Evolutionary conservation across 2,329 filamentous ascomycete genomes (phyloP).

Genomic region (Calycina marina): DNA sequence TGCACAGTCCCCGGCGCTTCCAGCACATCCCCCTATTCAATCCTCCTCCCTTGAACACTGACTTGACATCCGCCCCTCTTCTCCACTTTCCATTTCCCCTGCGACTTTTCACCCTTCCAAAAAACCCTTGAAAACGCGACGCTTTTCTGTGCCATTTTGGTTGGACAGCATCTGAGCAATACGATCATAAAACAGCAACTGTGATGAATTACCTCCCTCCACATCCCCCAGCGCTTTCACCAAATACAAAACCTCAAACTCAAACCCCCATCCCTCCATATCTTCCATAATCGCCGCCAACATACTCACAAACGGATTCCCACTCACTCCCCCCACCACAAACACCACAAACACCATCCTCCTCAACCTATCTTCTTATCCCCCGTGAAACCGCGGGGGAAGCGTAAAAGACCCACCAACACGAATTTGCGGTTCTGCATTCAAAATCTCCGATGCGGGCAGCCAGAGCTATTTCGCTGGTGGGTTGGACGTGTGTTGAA

Average conservation of each 20-base stretch:
- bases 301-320: constrained; percentile 23
- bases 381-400: constrained; percentile 39
- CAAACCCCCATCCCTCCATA: constrained; percentile 2
- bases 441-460: constrained; percentile 37
- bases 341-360: constrained; percentile 47
- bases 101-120: too few species aligned
- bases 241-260: constrained; percentile 16
- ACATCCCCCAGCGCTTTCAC: constrained; percentile 22
- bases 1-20: constrained; percentile 25
- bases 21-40: constrained; percentile 27
- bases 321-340: constrained; percentile 29
- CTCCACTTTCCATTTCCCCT: too few species aligned
- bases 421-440: constrained; percentile 45
- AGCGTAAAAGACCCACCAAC: constrained; percentile 73
- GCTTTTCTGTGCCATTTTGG: too few species aligned
- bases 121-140: too few species aligned
- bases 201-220: too few species aligned
- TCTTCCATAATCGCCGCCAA: constrained; percentile 7
- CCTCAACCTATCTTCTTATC: constrained; percentile 26
- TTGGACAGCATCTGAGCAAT: too few species aligned
- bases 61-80: too few species aligned
- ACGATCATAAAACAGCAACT: too few species aligned
- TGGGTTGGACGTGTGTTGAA: constrained; percentile 62
- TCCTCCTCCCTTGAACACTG: constrained; percentile 8
- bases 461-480: constrained; percentile 67